These are phyloP conservation scores for Cyclocybe aegerita DNA, from an alignment of 768 basidiomycete genomes.

Conservation along the genomic window DNA sequence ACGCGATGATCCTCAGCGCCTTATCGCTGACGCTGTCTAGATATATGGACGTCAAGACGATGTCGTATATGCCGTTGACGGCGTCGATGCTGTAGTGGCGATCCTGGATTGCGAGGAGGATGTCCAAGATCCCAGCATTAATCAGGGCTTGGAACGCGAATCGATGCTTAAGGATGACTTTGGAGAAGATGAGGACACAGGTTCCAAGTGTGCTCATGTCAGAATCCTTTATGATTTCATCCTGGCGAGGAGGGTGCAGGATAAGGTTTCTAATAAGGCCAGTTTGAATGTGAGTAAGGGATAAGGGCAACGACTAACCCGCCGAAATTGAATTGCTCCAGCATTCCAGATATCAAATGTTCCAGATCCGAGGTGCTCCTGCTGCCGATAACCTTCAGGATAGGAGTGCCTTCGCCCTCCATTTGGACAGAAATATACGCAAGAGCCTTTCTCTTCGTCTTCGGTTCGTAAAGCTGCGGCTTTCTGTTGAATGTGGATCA, in stretches of 20 bases:
- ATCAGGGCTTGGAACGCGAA: constrained; percentile 10
- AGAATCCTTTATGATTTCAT: constrained; percentile 1
- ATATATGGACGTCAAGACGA: constrained; percentile 7
- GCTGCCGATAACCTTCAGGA: constrained; percentile 2
- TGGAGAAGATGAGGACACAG: constrained; percentile 10
- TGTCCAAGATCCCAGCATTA: constrained; percentile 10
- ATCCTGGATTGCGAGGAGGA: constrained; percentile 6
- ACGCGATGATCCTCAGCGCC: constrained; percentile 5
- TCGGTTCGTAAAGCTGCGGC: constrained; percentile 6
- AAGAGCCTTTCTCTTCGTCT: constrained; percentile 7
- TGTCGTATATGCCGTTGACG: constrained; percentile 9
- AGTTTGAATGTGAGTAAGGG: background rate
- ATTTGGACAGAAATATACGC: constrained; percentile 7
- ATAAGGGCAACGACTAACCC: background rate
- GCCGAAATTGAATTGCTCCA: constrained; percentile 6
- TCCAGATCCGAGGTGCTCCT: constrained; percentile 3
- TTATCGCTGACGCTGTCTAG: constrained; percentile 10
- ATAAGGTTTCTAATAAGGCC: background rate
- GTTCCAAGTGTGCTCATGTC: constrained; percentile 6
- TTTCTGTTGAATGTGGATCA: background rate
- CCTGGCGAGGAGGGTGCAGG: background rate
- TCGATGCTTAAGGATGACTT: constrained; percentile 10
- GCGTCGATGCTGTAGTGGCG: constrained; percentile 8
- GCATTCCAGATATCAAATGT: constrained; percentile 7
- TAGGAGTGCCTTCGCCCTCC: constrained; percentile 4